Percentiles rank a stretch among this genome's conserved stretches.
phyloP scores from a whole-genome alignment of 176 grass and related monocot genomes.

The Coix lacrymajobi region DNA sequence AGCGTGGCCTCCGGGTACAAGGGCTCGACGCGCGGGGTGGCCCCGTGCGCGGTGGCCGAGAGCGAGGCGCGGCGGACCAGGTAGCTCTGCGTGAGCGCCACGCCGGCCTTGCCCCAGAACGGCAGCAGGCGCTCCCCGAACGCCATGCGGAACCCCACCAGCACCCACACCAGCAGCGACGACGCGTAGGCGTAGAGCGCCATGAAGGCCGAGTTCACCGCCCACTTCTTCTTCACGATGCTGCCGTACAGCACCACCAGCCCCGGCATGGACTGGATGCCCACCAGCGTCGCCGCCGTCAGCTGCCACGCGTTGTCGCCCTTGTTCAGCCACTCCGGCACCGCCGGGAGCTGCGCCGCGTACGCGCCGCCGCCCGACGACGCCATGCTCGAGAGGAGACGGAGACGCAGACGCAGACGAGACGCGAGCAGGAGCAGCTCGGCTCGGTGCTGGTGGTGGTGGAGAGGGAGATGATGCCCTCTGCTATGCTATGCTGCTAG shows the following conservation, averaged over 20 bases:
- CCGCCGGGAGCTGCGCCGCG: slow-evolving; percentile 26
- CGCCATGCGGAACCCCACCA: slow-evolving; percentile 64
- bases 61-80: slow-evolving; percentile 40
- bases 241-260: slow-evolving; percentile 69
- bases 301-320: slow-evolving; percentile 95
- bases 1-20: slow-evolving; percentile 61
- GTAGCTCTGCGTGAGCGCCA: slow-evolving; percentile 52
- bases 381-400: slow-evolving; percentile 13
- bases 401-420: slow-evolving; percentile 6
- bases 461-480: no score
- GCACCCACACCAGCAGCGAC: slow-evolving; percentile 69
- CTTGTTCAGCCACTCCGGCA: slow-evolving; percentile 88
- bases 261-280: slow-evolving; percentile 72
- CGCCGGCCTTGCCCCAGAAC: slow-evolving; percentile 73
- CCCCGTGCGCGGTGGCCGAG: slow-evolving; percentile 32
- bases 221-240: slow-evolving; percentile 96
- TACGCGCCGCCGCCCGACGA: slow-evolving; percentile 28
- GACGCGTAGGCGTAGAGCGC: slow-evolving; percentile 75
- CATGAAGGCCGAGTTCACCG: slow-evolving; percentile 82
- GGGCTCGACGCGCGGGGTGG: slow-evolving; percentile 7
- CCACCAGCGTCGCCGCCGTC: slow-evolving; percentile 68
- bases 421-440: not conserved
- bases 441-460: not conserved
- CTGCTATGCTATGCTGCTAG: not conserved
- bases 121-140: slow-evolving; percentile 66